These are phyloP conservation scores for Physcomitrium patens DNA, from an alignment of 225 moss, liverwort and hornwort species.

Conservation along the genomic window DNA sequence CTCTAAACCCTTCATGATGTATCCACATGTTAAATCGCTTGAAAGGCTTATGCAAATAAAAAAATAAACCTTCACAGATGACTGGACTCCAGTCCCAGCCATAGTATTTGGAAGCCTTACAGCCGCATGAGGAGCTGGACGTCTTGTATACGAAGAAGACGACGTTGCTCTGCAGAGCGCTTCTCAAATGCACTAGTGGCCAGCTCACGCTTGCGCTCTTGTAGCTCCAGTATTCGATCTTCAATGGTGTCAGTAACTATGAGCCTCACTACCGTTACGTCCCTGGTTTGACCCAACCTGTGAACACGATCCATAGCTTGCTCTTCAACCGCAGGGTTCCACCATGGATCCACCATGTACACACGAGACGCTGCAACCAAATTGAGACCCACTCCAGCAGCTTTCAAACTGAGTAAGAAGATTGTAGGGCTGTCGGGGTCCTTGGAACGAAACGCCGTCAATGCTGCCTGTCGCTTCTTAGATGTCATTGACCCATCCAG, in stretches of 20 bases:
- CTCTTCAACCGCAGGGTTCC: slow-evolving; percentile 72
- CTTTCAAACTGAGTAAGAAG: slow-evolving; percentile 63
- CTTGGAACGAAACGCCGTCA: slow-evolving; percentile 42
- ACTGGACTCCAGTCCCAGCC: too few relatives aligned
- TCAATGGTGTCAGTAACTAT: slow-evolving; percentile 61
- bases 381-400: slow-evolving; percentile 67
- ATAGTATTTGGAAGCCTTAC: slow-evolving; percentile 19
- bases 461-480: slow-evolving; percentile 50
- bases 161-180: slow-evolving; percentile 54
- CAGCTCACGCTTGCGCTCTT: slow-evolving; percentile 63
- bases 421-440: slow-evolving; percentile 42
- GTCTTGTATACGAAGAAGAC: slow-evolving; percentile 54
- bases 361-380: slow-evolving; percentile 65
- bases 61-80: too few relatives aligned
- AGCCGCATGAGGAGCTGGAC: slow-evolving; percentile 68
- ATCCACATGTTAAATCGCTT: too few relatives aligned
- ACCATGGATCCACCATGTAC: slow-evolving; percentile 70
- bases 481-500: slow-evolving; percentile 61
- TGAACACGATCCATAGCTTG: slow-evolving; percentile 72
- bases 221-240: slow-evolving; percentile 59
- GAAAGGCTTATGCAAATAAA: too few relatives aligned
- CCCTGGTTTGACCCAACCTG: slow-evolving; percentile 62
- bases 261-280: slow-evolving; percentile 60
- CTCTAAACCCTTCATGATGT: too few relatives aligned
- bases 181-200: slow-evolving; percentile 57